phyloP scores from a whole-genome alignment of 148 eudicot species.

The Vaccinium corymbosum region DNA sequence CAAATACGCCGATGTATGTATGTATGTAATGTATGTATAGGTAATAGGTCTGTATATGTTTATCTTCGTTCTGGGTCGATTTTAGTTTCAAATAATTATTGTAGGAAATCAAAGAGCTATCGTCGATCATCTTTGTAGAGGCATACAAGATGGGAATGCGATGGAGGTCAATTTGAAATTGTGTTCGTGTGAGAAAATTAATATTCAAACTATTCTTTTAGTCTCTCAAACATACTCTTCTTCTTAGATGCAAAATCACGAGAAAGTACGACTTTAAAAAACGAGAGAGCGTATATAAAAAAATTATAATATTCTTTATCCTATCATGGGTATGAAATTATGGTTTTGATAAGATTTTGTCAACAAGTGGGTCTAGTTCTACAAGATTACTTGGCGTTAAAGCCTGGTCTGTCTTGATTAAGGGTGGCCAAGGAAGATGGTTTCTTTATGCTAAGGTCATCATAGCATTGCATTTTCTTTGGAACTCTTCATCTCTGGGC shows the following conservation, averaged over 20 bases:
- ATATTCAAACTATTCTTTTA: too few species aligned
- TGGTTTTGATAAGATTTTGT: slow-evolving; percentile 13
- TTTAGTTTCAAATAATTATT: too few species aligned
- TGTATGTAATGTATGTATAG: too few species aligned
- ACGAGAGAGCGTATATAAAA: too few species aligned
- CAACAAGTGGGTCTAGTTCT: slow-evolving; percentile 7
- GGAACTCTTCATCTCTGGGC: slow-evolving; percentile 4
- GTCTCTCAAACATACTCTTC: not conserved
- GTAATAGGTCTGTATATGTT: too few species aligned
- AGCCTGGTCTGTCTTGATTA: not conserved
- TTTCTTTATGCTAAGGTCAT: slow-evolving; percentile 6
- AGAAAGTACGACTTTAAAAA: too few species aligned
- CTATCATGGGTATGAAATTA: not conserved
- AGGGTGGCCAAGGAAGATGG: not conserved
- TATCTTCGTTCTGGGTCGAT: too few species aligned
- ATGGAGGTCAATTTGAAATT: not conserved
- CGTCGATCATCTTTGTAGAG: not conserved
- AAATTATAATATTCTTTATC: not conserved
- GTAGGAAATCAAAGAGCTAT: not conserved
- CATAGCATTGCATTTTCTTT: slow-evolving; percentile 9
- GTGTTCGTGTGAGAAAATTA: not conserved
- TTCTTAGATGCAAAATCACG: not conserved
- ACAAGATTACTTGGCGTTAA: not conserved
- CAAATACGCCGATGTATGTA: not conserved
- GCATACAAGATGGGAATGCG: not conserved